Base-by-base conservation (phyloP, 768 basidiomycete species). In the Lyophyllum shimeji region DNA sequence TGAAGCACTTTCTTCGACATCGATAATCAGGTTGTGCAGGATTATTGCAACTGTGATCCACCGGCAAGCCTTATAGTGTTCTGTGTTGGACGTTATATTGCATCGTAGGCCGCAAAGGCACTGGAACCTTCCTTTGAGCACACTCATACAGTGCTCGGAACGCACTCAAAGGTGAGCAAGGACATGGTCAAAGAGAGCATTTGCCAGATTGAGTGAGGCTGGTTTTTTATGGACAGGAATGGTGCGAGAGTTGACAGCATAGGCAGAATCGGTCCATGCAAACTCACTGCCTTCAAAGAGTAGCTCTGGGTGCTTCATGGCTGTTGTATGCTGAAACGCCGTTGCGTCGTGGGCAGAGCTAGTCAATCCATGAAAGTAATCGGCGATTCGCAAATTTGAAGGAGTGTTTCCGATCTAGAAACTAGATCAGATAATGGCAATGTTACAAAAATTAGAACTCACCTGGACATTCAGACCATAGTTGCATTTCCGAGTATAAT, bases 11-110 rank as follows among this genome's bases (percentile, higher is more conserved):
- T 69, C 73, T 59, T 75, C 72, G n/a, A 73, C 52, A 44, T 72
- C 67, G 39, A 73, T 67, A 17, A 72, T 59, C n/a, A 72, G 51
- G 58, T 72, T 73, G 58, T 74, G 74, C n/a, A 74, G 56, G 29
- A 74, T 74, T 43, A 74, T 69, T 0, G 64, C 68, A 55, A 70
- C 54, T 9, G 59, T 67, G 44, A 75, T 67, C 73, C 71, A 75
- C 1, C 46, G 53, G 29, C 61, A 64, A 0, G 67, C 71, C 12
- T 48, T 29, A 18, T 49, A 7, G 57, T 75, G 70, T 20, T 69
- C 64, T 0, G 39, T 9, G 13, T 67, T 67, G 2, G 60, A 59
- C 21, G 64, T 62, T 46, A 75, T 74, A 17, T 54, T 60, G 23
- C 56, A 5, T 15, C 64, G 63, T 3, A 75, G 63, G 5, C 64